A percentile compares a stretch with the other conserved stretches of the same genome.
Conservation (phyloP, 306 rosid genomes). For the Glycine tomentella region DNA sequence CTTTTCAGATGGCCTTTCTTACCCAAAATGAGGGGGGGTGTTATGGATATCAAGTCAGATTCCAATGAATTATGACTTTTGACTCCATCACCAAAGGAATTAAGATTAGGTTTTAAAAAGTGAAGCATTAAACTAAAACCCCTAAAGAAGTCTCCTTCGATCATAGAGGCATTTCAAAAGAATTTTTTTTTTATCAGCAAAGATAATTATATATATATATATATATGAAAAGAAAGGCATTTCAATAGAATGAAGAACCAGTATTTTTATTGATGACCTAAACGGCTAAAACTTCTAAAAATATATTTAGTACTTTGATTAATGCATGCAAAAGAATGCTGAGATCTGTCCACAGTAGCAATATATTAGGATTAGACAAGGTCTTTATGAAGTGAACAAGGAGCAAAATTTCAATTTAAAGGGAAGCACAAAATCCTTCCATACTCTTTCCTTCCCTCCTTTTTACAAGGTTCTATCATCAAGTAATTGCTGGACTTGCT, state of each 20-base stretch:
- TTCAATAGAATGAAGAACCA: background rate
- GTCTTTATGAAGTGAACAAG: too few relatives aligned
- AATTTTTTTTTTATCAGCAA: too few relatives aligned
- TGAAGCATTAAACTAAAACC: conserved; percentile 13
- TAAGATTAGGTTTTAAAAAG: background rate
- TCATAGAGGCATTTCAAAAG: background rate
- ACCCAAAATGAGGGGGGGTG: background rate
- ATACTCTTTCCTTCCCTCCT: background rate
- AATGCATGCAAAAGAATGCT: too few relatives aligned
- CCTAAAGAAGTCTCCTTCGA: background rate
- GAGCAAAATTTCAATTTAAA: background rate
- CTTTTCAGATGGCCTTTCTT: background rate
- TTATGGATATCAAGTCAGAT: too few relatives aligned
- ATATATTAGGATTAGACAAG: too few relatives aligned
- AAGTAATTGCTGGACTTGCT: background rate
- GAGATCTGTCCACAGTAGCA: too few relatives aligned
- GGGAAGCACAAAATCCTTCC: background rate
- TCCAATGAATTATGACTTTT: background rate
- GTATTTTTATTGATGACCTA: conserved; percentile 10
- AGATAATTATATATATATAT: too few relatives aligned
- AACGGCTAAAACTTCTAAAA: too few relatives aligned
- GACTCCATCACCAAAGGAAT: background rate
- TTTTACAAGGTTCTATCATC: background rate
- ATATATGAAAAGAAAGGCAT: too few relatives aligned
- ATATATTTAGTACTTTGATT: too few relatives aligned